Conservation (phyloP, 306 rosid genomes). For the Pueraria montana region DNA sequence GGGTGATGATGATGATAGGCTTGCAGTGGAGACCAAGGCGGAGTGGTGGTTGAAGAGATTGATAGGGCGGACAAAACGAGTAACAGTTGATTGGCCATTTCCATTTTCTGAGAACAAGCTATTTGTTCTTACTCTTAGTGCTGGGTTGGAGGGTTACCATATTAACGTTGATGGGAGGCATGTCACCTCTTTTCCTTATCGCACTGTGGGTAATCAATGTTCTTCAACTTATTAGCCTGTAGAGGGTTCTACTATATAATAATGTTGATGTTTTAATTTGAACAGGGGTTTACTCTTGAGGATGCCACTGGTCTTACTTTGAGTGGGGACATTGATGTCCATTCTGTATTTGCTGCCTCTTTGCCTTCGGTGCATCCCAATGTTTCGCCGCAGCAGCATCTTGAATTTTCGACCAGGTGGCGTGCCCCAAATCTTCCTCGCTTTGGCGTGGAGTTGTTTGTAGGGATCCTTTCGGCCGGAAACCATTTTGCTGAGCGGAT, state of each 20-base stretch:
- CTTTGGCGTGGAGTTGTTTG: conserved; percentile 69
- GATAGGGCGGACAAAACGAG: conserved; percentile 80
- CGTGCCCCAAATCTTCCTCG: conserved; percentile 69
- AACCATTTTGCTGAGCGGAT: conserved; percentile 96
- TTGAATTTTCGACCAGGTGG: conserved; percentile 83
- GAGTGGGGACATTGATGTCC: conserved; percentile 78
- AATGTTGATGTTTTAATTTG: conserved; percentile 28
- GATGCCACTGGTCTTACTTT: conserved; percentile 91
- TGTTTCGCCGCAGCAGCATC: conserved; percentile 78
- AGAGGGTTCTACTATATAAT: conserved; percentile 40
- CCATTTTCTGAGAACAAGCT: conserved; percentile 83
- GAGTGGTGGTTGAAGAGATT: conserved; percentile 90
- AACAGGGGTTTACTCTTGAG: conserved; percentile 94
- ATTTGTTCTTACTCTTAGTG: conserved; percentile 90
- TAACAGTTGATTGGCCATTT: conserved; percentile 88
- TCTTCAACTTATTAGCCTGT: conserved; percentile 33
- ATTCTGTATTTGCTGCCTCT: conserved; percentile 84
- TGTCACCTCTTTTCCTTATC: conserved; percentile 89
- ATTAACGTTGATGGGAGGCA: conserved; percentile 94
- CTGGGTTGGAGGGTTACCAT: conserved; percentile 98
- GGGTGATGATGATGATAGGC: conserved; percentile 66
- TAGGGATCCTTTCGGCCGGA: conserved; percentile 98
- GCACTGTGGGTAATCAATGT: conserved; percentile 72
- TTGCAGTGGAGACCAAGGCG: conserved; percentile 69
- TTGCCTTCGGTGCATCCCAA: conserved; percentile 91